These are phyloP conservation scores for Aureobasidium mangrovei DNA, from an alignment of 2,329 filamentous ascomycete genomes.

Conservation along the genomic window DNA sequence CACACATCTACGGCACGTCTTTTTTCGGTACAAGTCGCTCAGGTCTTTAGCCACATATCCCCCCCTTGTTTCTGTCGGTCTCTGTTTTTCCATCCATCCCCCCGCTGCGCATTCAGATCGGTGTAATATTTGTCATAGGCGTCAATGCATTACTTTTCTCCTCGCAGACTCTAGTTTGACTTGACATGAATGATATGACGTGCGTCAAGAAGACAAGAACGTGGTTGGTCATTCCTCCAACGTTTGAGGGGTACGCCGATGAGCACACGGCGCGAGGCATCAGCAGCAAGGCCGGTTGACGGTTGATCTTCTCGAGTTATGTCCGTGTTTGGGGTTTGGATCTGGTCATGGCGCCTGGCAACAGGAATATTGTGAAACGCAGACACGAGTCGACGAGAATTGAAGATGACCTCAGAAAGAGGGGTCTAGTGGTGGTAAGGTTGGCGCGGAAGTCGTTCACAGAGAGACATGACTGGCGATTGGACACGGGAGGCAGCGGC, in stretches of 20 bases:
- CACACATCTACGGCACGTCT: constrained; percentile 10
- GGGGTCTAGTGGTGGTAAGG: neutral
- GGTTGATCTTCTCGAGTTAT: neutral
- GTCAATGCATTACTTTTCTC: constrained; percentile 14
- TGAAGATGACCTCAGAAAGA: neutral
- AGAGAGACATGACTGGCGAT: neutral
- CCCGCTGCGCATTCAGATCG: constrained; percentile 13
- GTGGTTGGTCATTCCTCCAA: too few species aligned
- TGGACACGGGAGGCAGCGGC: neutral
- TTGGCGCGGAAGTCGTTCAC: neutral
- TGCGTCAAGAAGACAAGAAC: neutral
- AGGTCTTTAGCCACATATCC: constrained; percentile 14
- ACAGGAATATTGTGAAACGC: too few species aligned
- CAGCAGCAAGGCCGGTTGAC: neutral
- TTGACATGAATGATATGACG: neutral
- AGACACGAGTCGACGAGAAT: too few species aligned
- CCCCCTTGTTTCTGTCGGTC: neutral
- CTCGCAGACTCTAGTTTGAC: neutral
- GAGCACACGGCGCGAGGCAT: too few species aligned
- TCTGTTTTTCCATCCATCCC: constrained; percentile 8
- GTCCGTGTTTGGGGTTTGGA: neutral
- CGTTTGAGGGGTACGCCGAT: too few species aligned
- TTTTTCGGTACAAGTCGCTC: constrained; percentile 14
- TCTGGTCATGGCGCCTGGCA: too few species aligned
- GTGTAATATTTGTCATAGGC: constrained; percentile 16